These are phyloP conservation scores for Fusarium transvaalense DNA, from an alignment of 2,329 filamentous ascomycete species.

Conservation along the genomic window DNA sequence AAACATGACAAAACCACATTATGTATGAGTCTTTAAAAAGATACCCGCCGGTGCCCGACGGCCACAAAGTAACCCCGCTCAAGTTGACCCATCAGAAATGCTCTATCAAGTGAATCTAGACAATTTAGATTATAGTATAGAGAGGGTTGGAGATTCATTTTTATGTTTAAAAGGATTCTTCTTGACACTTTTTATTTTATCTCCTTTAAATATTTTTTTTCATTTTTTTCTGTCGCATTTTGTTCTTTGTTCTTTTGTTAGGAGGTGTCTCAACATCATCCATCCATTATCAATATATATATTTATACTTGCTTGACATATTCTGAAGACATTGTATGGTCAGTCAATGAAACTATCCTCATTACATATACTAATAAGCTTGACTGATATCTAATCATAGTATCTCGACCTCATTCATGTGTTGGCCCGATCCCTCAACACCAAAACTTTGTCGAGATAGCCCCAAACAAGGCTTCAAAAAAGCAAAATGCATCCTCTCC, in stretches of 20 bases:
- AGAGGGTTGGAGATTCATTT: too few relatives aligned
- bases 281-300: too few relatives aligned
- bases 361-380: too few relatives aligned
- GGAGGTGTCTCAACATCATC: not conserved
- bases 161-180: rapidly evolving
- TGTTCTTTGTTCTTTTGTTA: too few relatives aligned
- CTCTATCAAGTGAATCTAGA: not conserved
- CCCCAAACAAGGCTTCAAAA: not conserved
- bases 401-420: rapidly evolving
- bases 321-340: not conserved
- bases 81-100: not conserved
- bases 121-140: too few relatives aligned
- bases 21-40: not conserved
- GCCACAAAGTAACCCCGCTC: not conserved
- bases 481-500: constrained; percentile 46
- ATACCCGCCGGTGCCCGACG: not conserved
- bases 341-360: too few relatives aligned
- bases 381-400: not conserved
- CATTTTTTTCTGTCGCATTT: too few relatives aligned
- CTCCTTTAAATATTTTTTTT: too few relatives aligned
- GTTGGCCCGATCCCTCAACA: not conserved
- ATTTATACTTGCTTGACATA: not conserved
- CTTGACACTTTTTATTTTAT: not conserved
- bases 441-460: not conserved
- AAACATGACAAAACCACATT: not conserved